A percentile compares a stretch with the other conserved stretches of the same genome.
Evolutionary conservation across 2,329 filamentous ascomycete genomes (phyloP).

Genomic region (Penicillium griseofulvum): DNA sequence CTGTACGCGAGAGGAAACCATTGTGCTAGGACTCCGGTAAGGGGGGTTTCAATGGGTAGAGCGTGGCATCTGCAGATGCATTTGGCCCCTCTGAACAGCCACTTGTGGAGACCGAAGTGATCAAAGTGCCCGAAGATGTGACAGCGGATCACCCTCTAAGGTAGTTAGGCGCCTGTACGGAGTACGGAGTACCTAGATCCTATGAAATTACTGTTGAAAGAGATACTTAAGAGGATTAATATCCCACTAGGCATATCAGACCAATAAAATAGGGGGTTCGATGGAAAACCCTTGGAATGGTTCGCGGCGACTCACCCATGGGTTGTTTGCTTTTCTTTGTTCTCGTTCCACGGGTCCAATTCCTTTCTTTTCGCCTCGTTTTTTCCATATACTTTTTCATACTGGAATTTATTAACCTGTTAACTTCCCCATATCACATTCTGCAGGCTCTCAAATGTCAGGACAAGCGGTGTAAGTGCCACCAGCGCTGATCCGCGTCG

Average conservation of each 20-base stretch:
- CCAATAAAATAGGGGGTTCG: neutral
- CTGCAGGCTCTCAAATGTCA: conserved; percentile 3
- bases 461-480: conserved; percentile 27
- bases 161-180: conserved; percentile 22
- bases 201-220: neutral
- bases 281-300: neutral
- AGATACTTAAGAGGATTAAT: neutral
- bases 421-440: neutral
- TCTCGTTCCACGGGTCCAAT: conserved; percentile 7
- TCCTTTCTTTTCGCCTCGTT: neutral
- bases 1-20: neutral
- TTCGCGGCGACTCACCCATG: conserved; percentile 16
- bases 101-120: conserved; percentile 28
- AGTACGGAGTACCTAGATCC: conserved; percentile 19
- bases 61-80: conserved; percentile 36
- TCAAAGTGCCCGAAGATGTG: conserved; percentile 31
- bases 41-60: conserved; percentile 29
- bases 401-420: neutral
- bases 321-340: conserved; percentile 4
- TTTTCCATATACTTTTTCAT: neutral
- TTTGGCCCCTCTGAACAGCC: neutral
- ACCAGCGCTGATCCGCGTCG: conserved; percentile 23
- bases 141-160: conserved; percentile 33
- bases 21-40: conserved; percentile 11
- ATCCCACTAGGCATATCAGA: neutral